Conservation (phyloP, 2,329 filamentous ascomycete species). For the Penicillium sclerotigenum region DNA sequence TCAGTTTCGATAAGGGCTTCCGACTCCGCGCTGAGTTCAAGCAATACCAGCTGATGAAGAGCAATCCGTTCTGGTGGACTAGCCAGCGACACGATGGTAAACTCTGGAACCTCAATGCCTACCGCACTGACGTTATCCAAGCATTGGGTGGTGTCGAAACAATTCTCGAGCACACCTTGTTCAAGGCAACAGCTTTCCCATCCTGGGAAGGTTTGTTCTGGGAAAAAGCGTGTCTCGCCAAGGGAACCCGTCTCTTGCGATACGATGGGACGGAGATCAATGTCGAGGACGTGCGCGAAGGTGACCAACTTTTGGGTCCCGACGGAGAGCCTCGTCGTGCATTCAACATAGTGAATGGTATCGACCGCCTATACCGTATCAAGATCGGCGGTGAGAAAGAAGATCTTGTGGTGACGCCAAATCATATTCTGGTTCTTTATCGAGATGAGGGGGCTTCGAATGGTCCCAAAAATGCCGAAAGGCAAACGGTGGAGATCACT, state of each 20-base stretch:
- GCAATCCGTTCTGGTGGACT: conserved; percentile 99
- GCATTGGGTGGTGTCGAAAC: conserved; percentile 95
- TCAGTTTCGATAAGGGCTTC: conserved; percentile 99
- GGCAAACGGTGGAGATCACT: conserved; percentile 46
- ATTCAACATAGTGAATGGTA: conserved; percentile 51
- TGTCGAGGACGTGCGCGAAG: conserved; percentile 51
- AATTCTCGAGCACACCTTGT: conserved; percentile 92
- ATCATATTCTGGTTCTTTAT: conserved; percentile 50
- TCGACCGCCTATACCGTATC: conserved; percentile 50
- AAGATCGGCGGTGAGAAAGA: conserved; percentile 43
- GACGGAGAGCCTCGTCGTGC: conserved; percentile 49
- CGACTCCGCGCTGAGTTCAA: conserved; percentile 94
- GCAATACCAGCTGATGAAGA: conserved; percentile 98
- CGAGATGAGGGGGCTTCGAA: conserved; percentile 22
- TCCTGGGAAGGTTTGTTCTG: conserved; percentile 97
- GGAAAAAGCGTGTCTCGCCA: conserved; percentile 59
- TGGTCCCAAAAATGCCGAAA: conserved; percentile 15
- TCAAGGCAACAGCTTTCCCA: conserved; percentile 94
- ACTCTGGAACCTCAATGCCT: conserved; percentile 93
- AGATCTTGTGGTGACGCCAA: conserved; percentile 50
- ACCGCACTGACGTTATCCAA: conserved; percentile 95
- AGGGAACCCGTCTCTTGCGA: conserved; percentile 46
- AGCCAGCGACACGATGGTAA: conserved; percentile 96
- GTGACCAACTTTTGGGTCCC: conserved; percentile 50
- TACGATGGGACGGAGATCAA: conserved; percentile 46